Percentiles rank a stretch among this genome's conserved stretches.
Evolutionary conservation across 2,329 filamentous ascomycete species (phyloP).

Genomic region (Daldinia sp.): DNA sequence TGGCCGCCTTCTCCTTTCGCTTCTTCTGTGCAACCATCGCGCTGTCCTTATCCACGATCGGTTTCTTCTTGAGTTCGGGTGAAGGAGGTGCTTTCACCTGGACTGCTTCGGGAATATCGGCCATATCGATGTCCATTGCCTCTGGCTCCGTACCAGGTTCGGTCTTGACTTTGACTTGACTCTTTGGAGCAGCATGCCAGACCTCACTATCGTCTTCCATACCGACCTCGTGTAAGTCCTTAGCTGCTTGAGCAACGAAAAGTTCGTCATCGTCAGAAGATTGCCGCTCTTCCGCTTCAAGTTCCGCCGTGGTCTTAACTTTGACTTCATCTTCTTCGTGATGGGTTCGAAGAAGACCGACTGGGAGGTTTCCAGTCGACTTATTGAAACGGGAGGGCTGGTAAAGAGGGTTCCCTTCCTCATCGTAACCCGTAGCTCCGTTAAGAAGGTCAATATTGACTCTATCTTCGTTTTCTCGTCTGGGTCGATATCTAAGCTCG

Average conservation of each 20-base stretch:
- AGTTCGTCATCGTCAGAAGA: constrained; percentile 59
- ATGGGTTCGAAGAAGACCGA: constrained; percentile 67
- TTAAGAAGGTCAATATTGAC: constrained; percentile 70
- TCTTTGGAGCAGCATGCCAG: constrained; percentile 58
- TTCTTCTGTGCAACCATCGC: constrained; percentile 48
- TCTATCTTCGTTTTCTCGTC: constrained; percentile 60
- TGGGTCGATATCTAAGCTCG: constrained; percentile 56
- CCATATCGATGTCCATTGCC: constrained; percentile 54
- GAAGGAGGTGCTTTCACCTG: constrained; percentile 49
- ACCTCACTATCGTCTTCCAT: constrained; percentile 55
- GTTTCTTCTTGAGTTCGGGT: constrained; percentile 53
- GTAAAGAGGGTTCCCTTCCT: constrained; percentile 60
- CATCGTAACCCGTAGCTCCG: constrained; percentile 57
- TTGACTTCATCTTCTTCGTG: constrained; percentile 66
- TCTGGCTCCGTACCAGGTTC: constrained; percentile 58
- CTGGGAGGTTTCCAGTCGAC: constrained; percentile 58
- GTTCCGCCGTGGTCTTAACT: constrained; percentile 68
- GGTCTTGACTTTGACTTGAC: constrained; percentile 57
- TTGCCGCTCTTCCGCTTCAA: constrained; percentile 65
- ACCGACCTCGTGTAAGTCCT: constrained; percentile 46
- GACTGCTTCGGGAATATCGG: constrained; percentile 56
- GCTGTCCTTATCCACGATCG: constrained; percentile 33
- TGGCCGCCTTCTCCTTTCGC: constrained; percentile 48
- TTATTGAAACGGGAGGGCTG: constrained; percentile 53
- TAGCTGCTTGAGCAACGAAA: constrained; percentile 57